Conservation (phyloP, 768 basidiomycete genomes). For the Boletus reticulatus region DNA sequence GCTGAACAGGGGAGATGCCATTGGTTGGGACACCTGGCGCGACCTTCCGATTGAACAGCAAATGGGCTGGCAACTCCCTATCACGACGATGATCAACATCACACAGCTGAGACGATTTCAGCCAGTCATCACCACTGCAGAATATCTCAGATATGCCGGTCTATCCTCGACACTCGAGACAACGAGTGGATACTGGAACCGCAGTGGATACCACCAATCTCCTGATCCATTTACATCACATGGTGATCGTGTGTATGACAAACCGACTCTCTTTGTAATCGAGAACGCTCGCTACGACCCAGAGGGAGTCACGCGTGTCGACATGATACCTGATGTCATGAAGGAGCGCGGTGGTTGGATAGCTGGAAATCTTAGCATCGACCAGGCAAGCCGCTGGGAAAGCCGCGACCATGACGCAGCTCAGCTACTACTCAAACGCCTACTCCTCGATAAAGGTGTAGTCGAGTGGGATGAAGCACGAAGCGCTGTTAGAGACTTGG, state of each 20-base stretch:
- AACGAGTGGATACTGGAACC: slow-evolving; percentile 38
- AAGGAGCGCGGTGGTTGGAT: slow-evolving; percentile 28
- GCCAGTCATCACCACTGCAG: slow-evolving; percentile 35
- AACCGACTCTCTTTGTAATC: slow-evolving; percentile 32
- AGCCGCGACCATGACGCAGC: not conserved
- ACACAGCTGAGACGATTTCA: slow-evolving; percentile 36
- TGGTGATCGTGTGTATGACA: slow-evolving; percentile 10
- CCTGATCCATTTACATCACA: slow-evolving; percentile 16
- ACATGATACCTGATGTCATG: slow-evolving; percentile 28
- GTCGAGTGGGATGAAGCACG: slow-evolving; percentile 31
- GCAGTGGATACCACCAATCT: slow-evolving; percentile 26
- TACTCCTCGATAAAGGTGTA: slow-evolving; percentile 20
- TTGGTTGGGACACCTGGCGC: slow-evolving; percentile 39
- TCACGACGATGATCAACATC: slow-evolving; percentile 39
- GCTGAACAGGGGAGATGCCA: slow-evolving; percentile 41
- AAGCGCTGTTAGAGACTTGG: slow-evolving; percentile 18
- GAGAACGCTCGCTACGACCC: slow-evolving; percentile 42
- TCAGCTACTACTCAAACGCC: slow-evolving; percentile 16
- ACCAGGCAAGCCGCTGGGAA: slow-evolving; percentile 17
- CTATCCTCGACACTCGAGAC: slow-evolving; percentile 31
- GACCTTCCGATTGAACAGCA: slow-evolving; percentile 33
- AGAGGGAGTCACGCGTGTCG: slow-evolving; percentile 34
- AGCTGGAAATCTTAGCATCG: slow-evolving; percentile 4
- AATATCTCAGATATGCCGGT: slow-evolving; percentile 40
- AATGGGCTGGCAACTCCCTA: slow-evolving; percentile 33